Percentiles rank a stretch among this genome's conserved stretches.
These are phyloP conservation scores for Lentinula guzmanii DNA, from an alignment of 768 basidiomycete genomes.

Conservation along the genomic window DNA sequence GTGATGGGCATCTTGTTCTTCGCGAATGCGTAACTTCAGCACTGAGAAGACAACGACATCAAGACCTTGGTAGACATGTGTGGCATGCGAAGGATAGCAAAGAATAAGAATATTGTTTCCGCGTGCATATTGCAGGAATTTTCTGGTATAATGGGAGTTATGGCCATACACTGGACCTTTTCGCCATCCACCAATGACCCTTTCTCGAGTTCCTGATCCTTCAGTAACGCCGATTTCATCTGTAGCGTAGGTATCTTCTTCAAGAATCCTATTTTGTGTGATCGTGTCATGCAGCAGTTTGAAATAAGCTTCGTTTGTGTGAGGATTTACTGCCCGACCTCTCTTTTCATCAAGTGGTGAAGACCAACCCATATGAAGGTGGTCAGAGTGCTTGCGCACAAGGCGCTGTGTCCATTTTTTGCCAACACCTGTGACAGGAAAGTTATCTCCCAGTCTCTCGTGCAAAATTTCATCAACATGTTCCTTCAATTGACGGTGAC, in stretches of 20 bases:
- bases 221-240: too few species aligned
- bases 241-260: too few species aligned
- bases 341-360: background rate
- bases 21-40: slow-evolving; percentile 10
- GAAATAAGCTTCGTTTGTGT: slow-evolving; percentile 20
- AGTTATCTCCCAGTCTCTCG: too few species aligned
- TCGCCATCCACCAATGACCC: too few species aligned
- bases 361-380: too few species aligned
- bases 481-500: slow-evolving; percentile 11
- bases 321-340: slow-evolving; percentile 21
- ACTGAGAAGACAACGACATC: slow-evolving; percentile 16
- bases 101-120: slow-evolving; percentile 1
- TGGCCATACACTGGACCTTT: background rate
- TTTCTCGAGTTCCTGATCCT: too few species aligned
- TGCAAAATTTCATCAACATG: too few species aligned
- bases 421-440: too few species aligned
- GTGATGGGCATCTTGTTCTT: background rate
- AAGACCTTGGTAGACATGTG: slow-evolving; percentile 16
- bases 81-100: slow-evolving; percentile 2
- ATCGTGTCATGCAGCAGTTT: slow-evolving; percentile 11
- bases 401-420: too few species aligned
- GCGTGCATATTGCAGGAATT: background rate
- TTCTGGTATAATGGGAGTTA: background rate
- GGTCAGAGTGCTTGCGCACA: too few species aligned
- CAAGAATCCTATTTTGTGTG: too few species aligned